Percentiles rank a stretch among this genome's conserved stretches.
phyloP scores from a whole-genome alignment of 2,329 filamentous ascomycete species.

The Colletotrichum tabaci region DNA sequence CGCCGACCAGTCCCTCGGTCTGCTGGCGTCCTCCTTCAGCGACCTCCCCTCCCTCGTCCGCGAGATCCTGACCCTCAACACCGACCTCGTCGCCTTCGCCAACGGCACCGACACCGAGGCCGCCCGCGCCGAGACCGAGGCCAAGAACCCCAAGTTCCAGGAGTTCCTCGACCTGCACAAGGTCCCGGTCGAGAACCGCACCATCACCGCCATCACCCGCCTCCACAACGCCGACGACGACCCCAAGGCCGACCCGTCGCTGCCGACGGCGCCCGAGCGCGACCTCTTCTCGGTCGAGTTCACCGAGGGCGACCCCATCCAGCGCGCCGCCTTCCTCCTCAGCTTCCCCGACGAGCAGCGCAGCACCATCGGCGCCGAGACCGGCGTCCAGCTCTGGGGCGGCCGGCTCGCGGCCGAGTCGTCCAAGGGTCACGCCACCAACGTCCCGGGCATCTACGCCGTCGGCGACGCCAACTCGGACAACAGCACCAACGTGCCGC shows the following conservation, averaged over 20 bases:
- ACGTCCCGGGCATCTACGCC: conserved; percentile 68
- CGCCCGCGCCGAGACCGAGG: conserved; percentile 55
- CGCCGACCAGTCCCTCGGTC: conserved; percentile 69
- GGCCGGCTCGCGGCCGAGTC: conserved; percentile 60
- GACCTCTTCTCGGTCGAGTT: conserved; percentile 72
- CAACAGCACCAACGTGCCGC: conserved; percentile 72
- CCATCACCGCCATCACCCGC: conserved; percentile 64
- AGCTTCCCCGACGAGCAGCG: conserved; percentile 64
- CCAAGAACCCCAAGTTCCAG: conserved; percentile 62
- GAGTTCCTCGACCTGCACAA: conserved; percentile 65
- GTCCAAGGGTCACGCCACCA: conserved; percentile 64
- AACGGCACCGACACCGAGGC: conserved; percentile 71
- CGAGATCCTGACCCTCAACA: conserved; percentile 69
- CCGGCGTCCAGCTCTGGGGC: conserved; percentile 62
- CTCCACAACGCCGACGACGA: conserved; percentile 57
- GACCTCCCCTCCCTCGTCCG: conserved; percentile 61
- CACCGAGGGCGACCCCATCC: conserved; percentile 57
- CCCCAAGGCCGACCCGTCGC: conserved; percentile 56
- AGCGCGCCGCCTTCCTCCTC: conserved; percentile 67
- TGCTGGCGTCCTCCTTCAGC: conserved; percentile 62
- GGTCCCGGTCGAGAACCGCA: conserved; percentile 70
- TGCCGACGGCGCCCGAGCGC: conserved; percentile 62
- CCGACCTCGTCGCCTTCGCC: conserved; percentile 69
- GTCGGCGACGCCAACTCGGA: conserved; percentile 74
- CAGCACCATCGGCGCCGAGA: conserved; percentile 61